Evolutionary conservation across 2,329 filamentous ascomycete genomes (phyloP).

Genomic region (Penicillium brasilianum): DNA sequence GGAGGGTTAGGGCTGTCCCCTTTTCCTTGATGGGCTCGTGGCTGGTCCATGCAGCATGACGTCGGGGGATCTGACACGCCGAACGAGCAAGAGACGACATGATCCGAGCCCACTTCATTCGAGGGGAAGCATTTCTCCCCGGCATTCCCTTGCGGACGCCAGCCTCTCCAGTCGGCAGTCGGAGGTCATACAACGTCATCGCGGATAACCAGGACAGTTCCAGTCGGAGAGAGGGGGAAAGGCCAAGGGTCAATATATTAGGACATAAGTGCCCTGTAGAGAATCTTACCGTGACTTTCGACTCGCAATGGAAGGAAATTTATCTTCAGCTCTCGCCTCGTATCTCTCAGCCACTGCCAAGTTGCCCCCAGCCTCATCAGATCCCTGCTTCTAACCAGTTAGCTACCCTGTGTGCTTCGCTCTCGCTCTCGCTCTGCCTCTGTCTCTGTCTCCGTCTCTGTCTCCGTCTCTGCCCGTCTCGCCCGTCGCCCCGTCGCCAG

Average conservation of each 20-base stretch:
- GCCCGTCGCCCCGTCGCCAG: neutral
- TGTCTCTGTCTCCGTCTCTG: neutral
- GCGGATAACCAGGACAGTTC: neutral
- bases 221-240: too few species aligned
- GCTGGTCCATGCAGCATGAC: conserved; percentile 22
- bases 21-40: neutral
- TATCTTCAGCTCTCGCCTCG: conserved; percentile 6
- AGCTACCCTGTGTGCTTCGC: neutral
- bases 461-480: neutral
- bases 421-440: neutral
- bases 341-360: conserved; percentile 21
- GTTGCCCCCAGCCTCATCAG: conserved; percentile 15
- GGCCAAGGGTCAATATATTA: conserved; percentile 1
- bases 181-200: conserved; percentile 17
- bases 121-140: conserved; percentile 5
- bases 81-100: conserved; percentile 3
- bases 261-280: conserved; percentile 1
- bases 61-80: conserved; percentile 11
- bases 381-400: conserved; percentile 14
- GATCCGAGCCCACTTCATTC: conserved; percentile 11
- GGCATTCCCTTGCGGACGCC: conserved; percentile 1
- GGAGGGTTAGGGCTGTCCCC: neutral
- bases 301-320: neutral
- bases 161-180: neutral
- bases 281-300: neutral